phyloP scores from a whole-genome alignment of 257 asterid genomes.

The Fraxinus americana region DNA sequence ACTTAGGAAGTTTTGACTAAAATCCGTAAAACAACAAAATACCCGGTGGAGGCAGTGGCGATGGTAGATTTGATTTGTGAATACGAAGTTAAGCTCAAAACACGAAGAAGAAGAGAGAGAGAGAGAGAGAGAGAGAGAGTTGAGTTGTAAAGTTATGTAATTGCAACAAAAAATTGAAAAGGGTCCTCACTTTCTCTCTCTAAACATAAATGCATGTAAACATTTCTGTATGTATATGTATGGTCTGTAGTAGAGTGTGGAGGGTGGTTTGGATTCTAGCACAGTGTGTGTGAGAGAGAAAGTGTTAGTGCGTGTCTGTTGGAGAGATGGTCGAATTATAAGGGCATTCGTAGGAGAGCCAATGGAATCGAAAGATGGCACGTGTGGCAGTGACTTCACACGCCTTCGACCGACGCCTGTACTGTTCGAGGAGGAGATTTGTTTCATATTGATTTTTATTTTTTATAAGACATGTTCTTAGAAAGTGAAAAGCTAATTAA shows the following conservation, averaged over 20 bases:
- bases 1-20: slow-evolving; percentile 8
- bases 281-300: slow-evolving; percentile 23
- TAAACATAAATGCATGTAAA: slow-evolving; percentile 30
- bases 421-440: not conserved
- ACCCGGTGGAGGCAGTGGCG: slow-evolving; percentile 41
- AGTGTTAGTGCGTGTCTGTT: slow-evolving; percentile 23
- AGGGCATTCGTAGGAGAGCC: slow-evolving; percentile 29
- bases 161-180: slow-evolving; percentile 46
- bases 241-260: slow-evolving; percentile 21
- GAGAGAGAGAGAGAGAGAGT: slow-evolving; percentile 29
- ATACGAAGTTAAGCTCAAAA: slow-evolving; percentile 31
- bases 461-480: too few species aligned
- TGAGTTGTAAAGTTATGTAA: slow-evolving; percentile 61
- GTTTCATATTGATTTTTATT: not conserved
- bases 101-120: slow-evolving; percentile 7
- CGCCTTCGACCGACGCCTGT: slow-evolving; percentile 52
- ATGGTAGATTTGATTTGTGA: slow-evolving; percentile 53
- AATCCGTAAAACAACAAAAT: slow-evolving; percentile 10
- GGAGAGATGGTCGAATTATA: slow-evolving; percentile 22
- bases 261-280: slow-evolving; percentile 24
- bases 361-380: slow-evolving; percentile 35
- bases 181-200: slow-evolving; percentile 42
- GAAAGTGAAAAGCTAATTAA: too few species aligned
- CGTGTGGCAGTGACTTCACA: slow-evolving; percentile 45
- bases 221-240: slow-evolving; percentile 24